Conservation (phyloP, 2,329 filamentous ascomycete genomes). For the Ciborinia camelliae region DNA sequence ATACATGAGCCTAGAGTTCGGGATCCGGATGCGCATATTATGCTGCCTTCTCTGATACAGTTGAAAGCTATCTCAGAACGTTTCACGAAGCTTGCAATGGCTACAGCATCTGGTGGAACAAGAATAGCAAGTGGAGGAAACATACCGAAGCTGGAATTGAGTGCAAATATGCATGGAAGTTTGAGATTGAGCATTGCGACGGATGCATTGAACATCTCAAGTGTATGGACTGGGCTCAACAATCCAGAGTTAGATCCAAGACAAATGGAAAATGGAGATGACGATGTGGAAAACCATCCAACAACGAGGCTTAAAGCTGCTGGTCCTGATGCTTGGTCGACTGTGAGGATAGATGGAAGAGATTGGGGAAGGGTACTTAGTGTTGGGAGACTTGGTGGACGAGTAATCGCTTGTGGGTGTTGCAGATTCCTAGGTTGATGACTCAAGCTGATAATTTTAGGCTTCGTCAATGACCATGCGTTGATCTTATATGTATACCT, state of each 20-base stretch:
- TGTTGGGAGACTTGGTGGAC: slow-evolving; percentile 81
- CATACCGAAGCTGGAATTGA: slow-evolving; percentile 74
- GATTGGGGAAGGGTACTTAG: slow-evolving; percentile 96
- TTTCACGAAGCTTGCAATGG: slow-evolving; percentile 79
- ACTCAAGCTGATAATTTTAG: slow-evolving; percentile 37
- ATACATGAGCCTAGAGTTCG: slow-evolving; percentile 88
- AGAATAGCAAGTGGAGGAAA: slow-evolving; percentile 29
- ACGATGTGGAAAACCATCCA: slow-evolving; percentile 71
- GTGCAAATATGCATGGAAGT: slow-evolving; percentile 91
- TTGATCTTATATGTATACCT: slow-evolving; percentile 82
- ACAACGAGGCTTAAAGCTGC: slow-evolving; percentile 73
- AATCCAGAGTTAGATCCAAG: slow-evolving; percentile 84
- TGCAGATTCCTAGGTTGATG: slow-evolving; percentile 14
- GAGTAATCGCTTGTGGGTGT: slow-evolving; percentile 80
- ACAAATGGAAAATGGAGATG: slow-evolving; percentile 64
- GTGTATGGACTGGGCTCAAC: slow-evolving; percentile 77
- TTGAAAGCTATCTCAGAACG: slow-evolving; percentile 92
- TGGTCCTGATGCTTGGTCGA: slow-evolving; percentile 81
- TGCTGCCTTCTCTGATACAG: slow-evolving; percentile 80
- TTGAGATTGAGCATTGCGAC: slow-evolving; percentile 76
- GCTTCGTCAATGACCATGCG: slow-evolving; percentile 74
- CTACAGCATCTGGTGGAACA: slow-evolving; percentile 37
- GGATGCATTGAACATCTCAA: slow-evolving; percentile 80
- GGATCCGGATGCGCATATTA: slow-evolving; percentile 91
- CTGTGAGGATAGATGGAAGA: slow-evolving; percentile 83